Conservation (phyloP, 73 alveolate genomes). For the Breviolum minutum region DNA sequence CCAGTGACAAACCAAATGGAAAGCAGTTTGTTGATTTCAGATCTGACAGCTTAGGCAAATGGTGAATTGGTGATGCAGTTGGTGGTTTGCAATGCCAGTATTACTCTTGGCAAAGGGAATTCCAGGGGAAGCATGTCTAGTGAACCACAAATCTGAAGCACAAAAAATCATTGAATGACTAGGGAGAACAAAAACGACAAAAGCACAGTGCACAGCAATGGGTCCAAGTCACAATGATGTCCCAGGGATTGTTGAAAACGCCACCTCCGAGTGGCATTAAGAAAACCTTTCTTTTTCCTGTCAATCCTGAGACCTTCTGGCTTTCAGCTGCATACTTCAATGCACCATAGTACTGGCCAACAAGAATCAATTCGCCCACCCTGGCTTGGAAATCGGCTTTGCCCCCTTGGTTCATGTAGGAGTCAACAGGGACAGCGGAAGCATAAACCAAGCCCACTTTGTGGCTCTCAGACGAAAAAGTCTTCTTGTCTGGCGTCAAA, state of each 20-base stretch:
- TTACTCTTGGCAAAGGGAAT: too few relatives aligned
- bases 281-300: background rate
- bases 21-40: too few relatives aligned
- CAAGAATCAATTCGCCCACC: background rate
- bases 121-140: too few relatives aligned
- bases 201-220: too few relatives aligned
- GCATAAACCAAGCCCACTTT: slow-evolving; percentile 51
- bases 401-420: slow-evolving; percentile 32
- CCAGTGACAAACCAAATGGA: too few relatives aligned
- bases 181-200: too few relatives aligned
- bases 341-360: slow-evolving; percentile 43
- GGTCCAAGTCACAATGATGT: slow-evolving; percentile 16
- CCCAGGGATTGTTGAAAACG: slow-evolving; percentile 59
- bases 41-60: too few relatives aligned
- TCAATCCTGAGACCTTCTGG: background rate
- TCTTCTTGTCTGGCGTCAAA: slow-evolving; percentile 12
- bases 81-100: too few relatives aligned
- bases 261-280: slow-evolving; percentile 70
- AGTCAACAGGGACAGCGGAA: slow-evolving; percentile 61
- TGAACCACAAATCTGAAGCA: too few relatives aligned
- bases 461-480: background rate
- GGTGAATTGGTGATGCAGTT: too few relatives aligned
- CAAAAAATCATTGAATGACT: too few relatives aligned
- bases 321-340: slow-evolving; percentile 15
- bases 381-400: background rate